These are phyloP conservation scores for Plenodomus tracheiphilus DNA, from an alignment of 2,329 filamentous ascomycete genomes.

Conservation along the genomic window DNA sequence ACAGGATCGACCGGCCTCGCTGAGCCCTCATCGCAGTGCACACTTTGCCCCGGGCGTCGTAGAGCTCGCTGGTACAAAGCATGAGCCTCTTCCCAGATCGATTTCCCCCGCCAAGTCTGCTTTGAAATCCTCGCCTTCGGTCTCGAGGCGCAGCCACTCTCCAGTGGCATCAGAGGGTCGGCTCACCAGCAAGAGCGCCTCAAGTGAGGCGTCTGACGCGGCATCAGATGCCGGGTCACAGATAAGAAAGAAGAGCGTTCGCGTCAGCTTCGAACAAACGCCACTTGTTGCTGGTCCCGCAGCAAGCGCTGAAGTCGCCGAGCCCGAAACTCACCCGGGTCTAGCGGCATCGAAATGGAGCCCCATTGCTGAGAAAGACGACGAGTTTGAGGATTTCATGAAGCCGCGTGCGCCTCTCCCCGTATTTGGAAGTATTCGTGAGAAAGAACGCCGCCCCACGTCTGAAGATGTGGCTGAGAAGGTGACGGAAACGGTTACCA, in stretches of 20 bases:
- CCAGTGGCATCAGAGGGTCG: conserved; percentile 56
- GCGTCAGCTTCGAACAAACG: conserved; percentile 81
- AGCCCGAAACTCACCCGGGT: conserved; percentile 22
- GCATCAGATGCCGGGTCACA: conserved; percentile 50
- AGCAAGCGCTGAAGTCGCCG: conserved; percentile 25
- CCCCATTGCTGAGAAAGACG: conserved; percentile 50
- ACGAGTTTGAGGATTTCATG: conserved; percentile 69
- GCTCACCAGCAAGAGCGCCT: conserved; percentile 49
- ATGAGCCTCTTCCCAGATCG: conserved; percentile 71
- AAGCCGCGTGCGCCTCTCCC: conserved; percentile 74
- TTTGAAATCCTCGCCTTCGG: conserved; percentile 66
- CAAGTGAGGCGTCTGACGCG: conserved; percentile 61
- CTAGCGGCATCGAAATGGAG: conserved; percentile 51
- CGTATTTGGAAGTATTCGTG: conserved; percentile 73
- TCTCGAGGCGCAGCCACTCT: conserved; percentile 49
- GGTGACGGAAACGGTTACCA: conserved; percentile 51
- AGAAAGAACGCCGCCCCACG: conserved; percentile 56
- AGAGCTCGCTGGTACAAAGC: conserved; percentile 58
- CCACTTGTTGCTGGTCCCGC: conserved; percentile 58
- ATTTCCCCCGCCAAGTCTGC: conserved; percentile 78
- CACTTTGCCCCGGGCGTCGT: conserved; percentile 66
- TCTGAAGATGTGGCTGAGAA: conserved; percentile 57
- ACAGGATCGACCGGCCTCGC: conserved; percentile 43
- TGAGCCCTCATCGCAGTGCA: conserved; percentile 68
- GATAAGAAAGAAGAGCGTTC: conserved; percentile 60